Evolutionary conservation across 306 rosid genomes (phyloP), one percentile per base, ranked within the genome.

Genomic region (Vigna unguiculata): DNA sequence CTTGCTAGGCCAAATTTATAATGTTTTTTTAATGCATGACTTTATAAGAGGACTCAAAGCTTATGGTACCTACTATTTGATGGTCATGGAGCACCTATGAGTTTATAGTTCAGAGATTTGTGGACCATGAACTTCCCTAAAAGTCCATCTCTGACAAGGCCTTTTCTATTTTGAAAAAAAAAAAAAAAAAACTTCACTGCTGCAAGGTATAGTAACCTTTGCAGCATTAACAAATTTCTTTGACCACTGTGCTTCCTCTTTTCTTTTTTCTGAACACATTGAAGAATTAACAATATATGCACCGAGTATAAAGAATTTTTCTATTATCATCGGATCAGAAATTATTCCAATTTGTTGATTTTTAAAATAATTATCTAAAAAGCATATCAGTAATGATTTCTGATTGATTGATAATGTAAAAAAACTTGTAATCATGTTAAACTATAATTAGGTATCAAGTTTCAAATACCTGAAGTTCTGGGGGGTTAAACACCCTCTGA

Each of bases 391-490:
- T 3, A 59, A 15, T 59, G 11, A 58, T 58, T 57, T 57, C 5
- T 58, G 19, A 58, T 58, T 25, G 19, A 17, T 58, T 28, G 0
- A 5, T 3, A 25, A 1, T 25, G 65, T 22, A 24, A 5, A 24
- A 5, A 57, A 25, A 6, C 1, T 24, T 57, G 5, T 24, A 13
- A 0, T 2, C 17, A 55, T 55, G 36, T 0, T 58, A 28, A 32
- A 30, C 12, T 30, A 13, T 32, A 60, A 21, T 53, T 1, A 58
- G 60, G 22, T 25, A 30, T 53, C 17, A 43, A 69, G 70, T 32
- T 45, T 34, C 20, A 53, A 40, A 82, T 90, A 95, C 99, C 97
- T 95, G 97, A 85, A 92, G 91, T 24, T 95, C 97, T 21, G 85
- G 80, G 5, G 90, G 83, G 63, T 92, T 86, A 79, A 95, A 92